Percentiles rank a stretch among this genome's conserved stretches.
These are phyloP conservation scores for Verruconis gallopava DNA, from an alignment of 2,329 filamentous ascomycete species.

Conservation along the genomic window DNA sequence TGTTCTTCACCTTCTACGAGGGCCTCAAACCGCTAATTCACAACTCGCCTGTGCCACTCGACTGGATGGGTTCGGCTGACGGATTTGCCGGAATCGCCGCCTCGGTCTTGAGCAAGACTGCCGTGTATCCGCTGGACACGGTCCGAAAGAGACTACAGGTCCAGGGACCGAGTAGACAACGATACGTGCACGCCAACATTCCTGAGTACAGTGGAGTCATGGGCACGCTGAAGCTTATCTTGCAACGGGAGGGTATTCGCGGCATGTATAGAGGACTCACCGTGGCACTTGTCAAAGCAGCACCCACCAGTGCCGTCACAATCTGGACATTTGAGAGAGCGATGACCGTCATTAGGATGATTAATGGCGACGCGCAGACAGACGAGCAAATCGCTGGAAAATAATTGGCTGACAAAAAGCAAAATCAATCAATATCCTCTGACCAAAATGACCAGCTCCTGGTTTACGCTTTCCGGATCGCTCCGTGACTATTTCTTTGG, in stretches of 20 bases:
- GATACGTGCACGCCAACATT: constrained; percentile 78
- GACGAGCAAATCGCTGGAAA: too few relatives aligned
- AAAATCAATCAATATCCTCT: too few relatives aligned
- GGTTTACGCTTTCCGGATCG: too few relatives aligned
- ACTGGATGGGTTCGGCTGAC: constrained; percentile 59
- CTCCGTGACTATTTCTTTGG: too few relatives aligned
- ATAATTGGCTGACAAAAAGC: too few relatives aligned
- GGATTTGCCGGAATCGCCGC: constrained; percentile 71
- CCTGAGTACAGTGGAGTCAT: constrained; percentile 63
- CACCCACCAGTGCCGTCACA: constrained; percentile 81
- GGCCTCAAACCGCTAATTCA: constrained; percentile 39
- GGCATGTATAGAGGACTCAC: constrained; percentile 80
- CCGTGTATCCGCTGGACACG: constrained; percentile 84
- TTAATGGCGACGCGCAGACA: too few relatives aligned
- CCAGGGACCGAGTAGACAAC: constrained; percentile 69
- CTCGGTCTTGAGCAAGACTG: constrained; percentile 72
- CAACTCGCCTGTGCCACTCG: constrained; percentile 42
- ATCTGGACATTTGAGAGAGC: constrained; percentile 88
- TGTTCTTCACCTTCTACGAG: constrained; percentile 90
- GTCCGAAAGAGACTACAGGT: constrained; percentile 90
- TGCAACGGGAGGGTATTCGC: constrained; percentile 58
- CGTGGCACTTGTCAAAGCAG: constrained; percentile 84
- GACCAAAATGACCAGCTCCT: too few relatives aligned
- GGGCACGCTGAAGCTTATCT: constrained; percentile 53
- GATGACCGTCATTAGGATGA: constrained; percentile 44